Evolutionary conservation across 106 monocot genomes (phyloP).

Genomic region (Chionographis japonica): DNA sequence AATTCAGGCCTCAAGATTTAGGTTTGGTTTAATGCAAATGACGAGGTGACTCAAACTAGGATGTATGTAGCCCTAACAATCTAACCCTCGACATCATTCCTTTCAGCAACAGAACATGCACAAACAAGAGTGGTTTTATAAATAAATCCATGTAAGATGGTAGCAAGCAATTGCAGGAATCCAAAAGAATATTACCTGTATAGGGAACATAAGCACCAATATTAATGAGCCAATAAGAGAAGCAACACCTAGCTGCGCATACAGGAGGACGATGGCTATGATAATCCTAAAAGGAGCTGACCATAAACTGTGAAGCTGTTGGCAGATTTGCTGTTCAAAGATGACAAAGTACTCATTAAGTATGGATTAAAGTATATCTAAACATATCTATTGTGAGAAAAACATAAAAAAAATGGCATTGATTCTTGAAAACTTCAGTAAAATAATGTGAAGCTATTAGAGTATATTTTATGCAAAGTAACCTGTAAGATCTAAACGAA

Average conservation of each 20-base stretch:
- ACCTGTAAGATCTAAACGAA: no score
- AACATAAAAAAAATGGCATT: no score
- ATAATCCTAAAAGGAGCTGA: conserved; percentile 95
- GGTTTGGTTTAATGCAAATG: no score
- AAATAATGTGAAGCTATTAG: no score
- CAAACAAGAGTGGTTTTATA: background rate
- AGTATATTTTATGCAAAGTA: no score
- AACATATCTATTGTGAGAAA: background rate
- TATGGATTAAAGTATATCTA: background rate
- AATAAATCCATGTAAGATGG: background rate
- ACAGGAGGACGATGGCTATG: conserved; percentile 65
- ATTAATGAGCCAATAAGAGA: conserved; percentile 71
- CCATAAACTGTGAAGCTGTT: conserved; percentile 96
- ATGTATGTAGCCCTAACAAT: no score
- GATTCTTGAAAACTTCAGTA: no score
- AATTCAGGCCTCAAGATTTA: no score
- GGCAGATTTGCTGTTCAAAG: conserved; percentile 84
- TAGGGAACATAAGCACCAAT: conserved; percentile 84
- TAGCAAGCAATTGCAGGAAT: background rate
- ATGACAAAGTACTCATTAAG: background rate
- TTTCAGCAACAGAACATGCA: no score
- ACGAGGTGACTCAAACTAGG: no score
- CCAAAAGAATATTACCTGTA: conserved; percentile 55
- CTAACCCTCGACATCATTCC: no score
- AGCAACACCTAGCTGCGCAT: conserved; percentile 80